These are phyloP conservation scores for Boletellus emodensis DNA, from an alignment of 768 basidiomycete genomes.

Conservation along the genomic window DNA sequence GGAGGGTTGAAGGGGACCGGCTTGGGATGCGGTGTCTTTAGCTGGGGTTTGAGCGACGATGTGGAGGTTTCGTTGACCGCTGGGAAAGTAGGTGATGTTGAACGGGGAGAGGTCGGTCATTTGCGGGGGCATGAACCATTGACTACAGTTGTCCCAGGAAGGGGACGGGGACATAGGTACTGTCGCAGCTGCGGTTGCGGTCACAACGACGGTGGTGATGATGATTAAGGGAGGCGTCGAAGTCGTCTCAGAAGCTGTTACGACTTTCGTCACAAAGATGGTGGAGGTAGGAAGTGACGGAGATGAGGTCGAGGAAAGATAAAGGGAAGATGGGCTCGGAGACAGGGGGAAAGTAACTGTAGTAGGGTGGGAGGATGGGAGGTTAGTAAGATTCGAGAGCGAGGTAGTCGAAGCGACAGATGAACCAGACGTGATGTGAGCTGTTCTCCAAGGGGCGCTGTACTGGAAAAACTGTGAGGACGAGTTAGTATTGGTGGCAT, in stretches of 20 bases:
- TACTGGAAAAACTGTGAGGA: background rate
- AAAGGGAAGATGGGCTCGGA: background rate
- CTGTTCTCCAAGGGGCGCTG: background rate
- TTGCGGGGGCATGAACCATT: constrained; percentile 50
- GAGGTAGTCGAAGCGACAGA: background rate
- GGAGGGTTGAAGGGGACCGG: constrained; percentile 9
- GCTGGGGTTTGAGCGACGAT: constrained; percentile 50
- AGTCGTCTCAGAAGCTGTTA: constrained; percentile 9
- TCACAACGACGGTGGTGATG: constrained; percentile 9
- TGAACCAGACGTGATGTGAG: background rate
- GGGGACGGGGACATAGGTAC: background rate
- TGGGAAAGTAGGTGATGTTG: constrained; percentile 53
- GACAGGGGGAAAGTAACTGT: background rate
- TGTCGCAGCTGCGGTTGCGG: background rate
- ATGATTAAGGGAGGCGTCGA: constrained; percentile 1
- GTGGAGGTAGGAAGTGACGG: background rate
- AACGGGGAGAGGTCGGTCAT: constrained; percentile 60
- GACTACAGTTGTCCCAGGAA: constrained; percentile 16
- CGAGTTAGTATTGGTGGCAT: background rate
- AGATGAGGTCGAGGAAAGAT: background rate
- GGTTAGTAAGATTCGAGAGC: background rate
- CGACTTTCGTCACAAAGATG: constrained; percentile 8
- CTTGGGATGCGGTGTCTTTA: constrained; percentile 26
- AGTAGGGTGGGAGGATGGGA: background rate
- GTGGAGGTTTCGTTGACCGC: constrained; percentile 51